phyloP scores from a whole-genome alignment of 257 asterid genomes.

The Ehretia macrophylla region DNA sequence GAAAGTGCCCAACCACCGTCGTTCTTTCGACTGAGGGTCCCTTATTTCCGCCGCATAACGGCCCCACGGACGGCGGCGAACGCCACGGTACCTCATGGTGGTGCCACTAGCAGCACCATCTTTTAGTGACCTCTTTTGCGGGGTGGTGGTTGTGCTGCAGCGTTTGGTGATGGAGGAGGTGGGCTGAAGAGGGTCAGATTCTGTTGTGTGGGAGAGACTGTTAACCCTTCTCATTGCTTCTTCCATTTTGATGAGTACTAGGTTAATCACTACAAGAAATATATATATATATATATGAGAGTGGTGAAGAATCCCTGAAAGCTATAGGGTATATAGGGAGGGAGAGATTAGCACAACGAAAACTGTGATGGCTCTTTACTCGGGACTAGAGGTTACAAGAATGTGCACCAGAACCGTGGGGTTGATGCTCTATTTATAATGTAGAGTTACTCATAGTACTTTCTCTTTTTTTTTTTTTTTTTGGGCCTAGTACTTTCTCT shows the following conservation, averaged over 20 bases:
- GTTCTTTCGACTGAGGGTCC: conserved; percentile 79
- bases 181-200: conserved; percentile 21
- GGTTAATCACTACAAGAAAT: background rate
- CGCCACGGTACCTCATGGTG: conserved; percentile 73
- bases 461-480: too few relatives aligned
- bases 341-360: background rate
- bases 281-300: background rate
- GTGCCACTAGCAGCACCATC: conserved; percentile 23
- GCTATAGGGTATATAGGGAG: background rate
- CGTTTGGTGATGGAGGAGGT: conserved; percentile 31
- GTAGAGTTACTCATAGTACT: background rate
- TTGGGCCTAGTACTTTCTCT: too few relatives aligned
- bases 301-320: conserved; percentile 7
- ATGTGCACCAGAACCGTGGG: background rate
- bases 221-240: conserved; percentile 71
- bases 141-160: conserved; percentile 2
- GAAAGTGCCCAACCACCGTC: conserved; percentile 93
- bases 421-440: conserved; percentile 18
- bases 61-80: conserved; percentile 98
- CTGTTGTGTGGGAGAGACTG: conserved; percentile 24
- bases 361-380: background rate
- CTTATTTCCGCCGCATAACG: conserved; percentile 93
- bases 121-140: conserved; percentile 44
- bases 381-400: background rate
- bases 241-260: conserved; percentile 45